Conservation (phyloP, 2,329 filamentous ascomycete genomes). For the Verticillium nonalfalfae region DNA sequence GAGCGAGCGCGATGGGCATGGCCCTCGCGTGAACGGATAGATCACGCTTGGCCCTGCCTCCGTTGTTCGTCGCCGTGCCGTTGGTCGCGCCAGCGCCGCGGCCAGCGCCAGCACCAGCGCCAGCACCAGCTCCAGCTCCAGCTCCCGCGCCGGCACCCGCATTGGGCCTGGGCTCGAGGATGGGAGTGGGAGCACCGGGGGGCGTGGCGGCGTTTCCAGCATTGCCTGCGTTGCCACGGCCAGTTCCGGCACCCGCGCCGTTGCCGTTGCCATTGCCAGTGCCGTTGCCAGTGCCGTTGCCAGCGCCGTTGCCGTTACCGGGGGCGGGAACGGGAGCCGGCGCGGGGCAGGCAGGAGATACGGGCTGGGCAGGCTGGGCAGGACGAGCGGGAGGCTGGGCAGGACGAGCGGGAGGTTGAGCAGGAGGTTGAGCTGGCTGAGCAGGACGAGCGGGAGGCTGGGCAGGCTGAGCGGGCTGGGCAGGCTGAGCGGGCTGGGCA, state of each 20-base stretch:
- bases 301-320: background rate
- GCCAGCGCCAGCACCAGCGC: background rate
- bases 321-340: background rate
- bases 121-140: background rate
- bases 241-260: background rate
- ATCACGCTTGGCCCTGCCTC: background rate
- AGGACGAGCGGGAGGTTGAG: background rate
- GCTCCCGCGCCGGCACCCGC: background rate
- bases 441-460: background rate
- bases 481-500: background rate
- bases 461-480: background rate
- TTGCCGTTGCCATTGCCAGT: background rate
- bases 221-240: background rate
- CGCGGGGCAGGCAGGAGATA: background rate
- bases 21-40: background rate
- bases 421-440: background rate
- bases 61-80: background rate
- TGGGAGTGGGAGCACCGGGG: background rate
- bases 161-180: background rate
- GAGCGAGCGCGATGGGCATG: background rate
- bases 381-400: background rate
- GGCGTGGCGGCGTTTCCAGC: background rate
- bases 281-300: background rate
- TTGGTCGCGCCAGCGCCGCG: background rate
- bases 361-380: background rate